phyloP scores from a whole-genome alignment of 2,329 filamentous ascomycete genomes.

The Fusarium nelsonii region DNA sequence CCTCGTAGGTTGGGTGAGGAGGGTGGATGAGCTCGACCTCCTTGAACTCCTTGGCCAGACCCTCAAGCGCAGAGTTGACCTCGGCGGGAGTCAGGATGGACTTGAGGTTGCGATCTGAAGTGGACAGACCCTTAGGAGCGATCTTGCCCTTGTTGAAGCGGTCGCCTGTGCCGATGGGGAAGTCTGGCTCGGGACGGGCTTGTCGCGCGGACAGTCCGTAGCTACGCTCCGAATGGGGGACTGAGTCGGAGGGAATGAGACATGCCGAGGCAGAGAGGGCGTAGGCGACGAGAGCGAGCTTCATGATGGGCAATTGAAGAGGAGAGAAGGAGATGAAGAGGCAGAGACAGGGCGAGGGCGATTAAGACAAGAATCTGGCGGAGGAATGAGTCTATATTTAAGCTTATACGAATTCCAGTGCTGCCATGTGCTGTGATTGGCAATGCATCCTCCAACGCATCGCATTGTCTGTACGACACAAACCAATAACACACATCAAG shows the following conservation, averaged over 20 bases:
- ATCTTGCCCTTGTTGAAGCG: slow-evolving; percentile 57
- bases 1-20: slow-evolving; percentile 60
- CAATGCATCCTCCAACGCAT: slow-evolving; percentile 1
- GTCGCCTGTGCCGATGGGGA: slow-evolving; percentile 59
- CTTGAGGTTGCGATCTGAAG: slow-evolving; percentile 53
- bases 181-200: slow-evolving; percentile 44
- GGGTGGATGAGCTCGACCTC: slow-evolving; percentile 57
- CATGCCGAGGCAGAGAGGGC: slow-evolving; percentile 50
- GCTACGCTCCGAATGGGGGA: slow-evolving; percentile 30
- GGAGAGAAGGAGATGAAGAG: not conserved
- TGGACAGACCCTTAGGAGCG: slow-evolving; percentile 51
- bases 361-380: not conserved
- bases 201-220: slow-evolving; percentile 22
- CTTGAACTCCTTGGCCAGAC: slow-evolving; percentile 55
- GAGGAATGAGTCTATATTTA: slow-evolving; percentile 27
- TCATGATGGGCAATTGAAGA: slow-evolving; percentile 45
- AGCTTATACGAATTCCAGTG: slow-evolving; percentile 1
- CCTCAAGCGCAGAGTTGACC: slow-evolving; percentile 58
- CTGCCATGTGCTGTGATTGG: not conserved
- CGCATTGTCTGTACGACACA: not conserved
- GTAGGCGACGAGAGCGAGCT: slow-evolving; percentile 42
- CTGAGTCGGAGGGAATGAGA: slow-evolving; percentile 55
- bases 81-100: slow-evolving; percentile 61
- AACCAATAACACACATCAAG: slow-evolving; percentile 1
- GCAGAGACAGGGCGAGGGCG: not conserved